These are phyloP conservation scores for Pythium volutum DNA, from an alignment of 352 stramenopile species.

Conservation along the genomic window DNA sequence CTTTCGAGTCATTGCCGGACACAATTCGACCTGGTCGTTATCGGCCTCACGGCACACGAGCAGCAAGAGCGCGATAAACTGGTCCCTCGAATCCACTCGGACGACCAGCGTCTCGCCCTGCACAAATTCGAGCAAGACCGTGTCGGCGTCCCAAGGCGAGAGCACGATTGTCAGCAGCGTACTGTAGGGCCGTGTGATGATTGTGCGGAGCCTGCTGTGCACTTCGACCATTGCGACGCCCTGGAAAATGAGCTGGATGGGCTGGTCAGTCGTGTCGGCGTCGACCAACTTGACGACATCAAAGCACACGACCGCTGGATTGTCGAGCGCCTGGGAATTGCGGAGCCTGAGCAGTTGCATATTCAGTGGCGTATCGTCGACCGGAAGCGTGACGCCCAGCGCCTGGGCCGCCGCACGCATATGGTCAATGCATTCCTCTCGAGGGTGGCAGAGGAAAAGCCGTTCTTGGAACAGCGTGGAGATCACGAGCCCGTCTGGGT, in stretches of 20 bases:
- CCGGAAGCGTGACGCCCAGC: slow-evolving; percentile 39
- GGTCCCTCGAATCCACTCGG: slow-evolving; percentile 50
- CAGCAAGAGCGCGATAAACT: slow-evolving; percentile 63
- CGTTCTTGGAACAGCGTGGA: slow-evolving; percentile 60
- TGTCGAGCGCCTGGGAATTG: slow-evolving; percentile 55
- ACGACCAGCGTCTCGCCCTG: slow-evolving; percentile 55
- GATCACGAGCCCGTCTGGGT: slow-evolving; percentile 58
- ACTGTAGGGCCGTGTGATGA: slow-evolving; percentile 56
- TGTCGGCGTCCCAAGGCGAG: slow-evolving; percentile 51
- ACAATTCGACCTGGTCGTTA: slow-evolving; percentile 49
- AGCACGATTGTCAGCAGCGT: slow-evolving; percentile 50
- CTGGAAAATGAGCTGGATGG: slow-evolving; percentile 71
- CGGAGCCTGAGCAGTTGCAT: slow-evolving; percentile 53
- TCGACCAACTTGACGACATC: slow-evolving; percentile 54
- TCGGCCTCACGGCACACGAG: slow-evolving; percentile 58
- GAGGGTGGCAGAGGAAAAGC: slow-evolving; percentile 59
- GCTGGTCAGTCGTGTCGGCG: slow-evolving; percentile 37
- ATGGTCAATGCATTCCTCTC: slow-evolving; percentile 56
- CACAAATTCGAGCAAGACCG: slow-evolving; percentile 61
- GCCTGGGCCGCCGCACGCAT: slow-evolving; percentile 46
- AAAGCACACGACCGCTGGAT: slow-evolving; percentile 57
- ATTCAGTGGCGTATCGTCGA: slow-evolving; percentile 39
- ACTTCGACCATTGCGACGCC: slow-evolving; percentile 56
- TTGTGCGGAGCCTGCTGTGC: slow-evolving; percentile 51
- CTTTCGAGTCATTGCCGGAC: slow-evolving; percentile 38